Evolutionary conservation across 1,284 basidiomycete species (phyloP), one percentile per base, ranked within the genome.

Genomic region (Apiotrichum siamense): DNA sequence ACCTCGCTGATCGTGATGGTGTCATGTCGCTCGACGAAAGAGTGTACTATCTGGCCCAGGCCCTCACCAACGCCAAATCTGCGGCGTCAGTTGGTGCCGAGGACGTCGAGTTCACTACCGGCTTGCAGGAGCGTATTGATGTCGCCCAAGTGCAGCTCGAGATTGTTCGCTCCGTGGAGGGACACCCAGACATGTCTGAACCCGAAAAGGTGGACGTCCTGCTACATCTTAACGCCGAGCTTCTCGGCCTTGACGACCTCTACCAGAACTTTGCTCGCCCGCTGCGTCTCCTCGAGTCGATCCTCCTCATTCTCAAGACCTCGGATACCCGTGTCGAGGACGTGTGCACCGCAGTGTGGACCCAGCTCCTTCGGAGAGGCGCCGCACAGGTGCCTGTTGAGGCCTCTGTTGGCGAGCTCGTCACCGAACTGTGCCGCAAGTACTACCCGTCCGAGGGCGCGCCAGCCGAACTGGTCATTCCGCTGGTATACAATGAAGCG

Each of bases 71-170:
- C 64, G 94, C 92, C 42, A 97, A 97, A 76, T 92, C 91, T 17
- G 87, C 92, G 65, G 86, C 89, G 17, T 80, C 88, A 2, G 60
- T 72, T 7, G 78, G 80, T 18, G 80, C 80, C 25, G 85, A 86
- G 25, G 91, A 90, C 70, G 89, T 97, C 50, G 85, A 88, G 43
- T 96, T 97, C 77, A 80, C 94, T 24, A 88, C 86, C 0, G 87
- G 91, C 58, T 77, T 97, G 17, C 93, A 97, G 75, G 96, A 98
- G 74, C 91, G 92, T 69, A 80, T 98, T 10, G 96, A 98, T 51
- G 96, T 98, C 13, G 89, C 92, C 3, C 88, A 94, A 74, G 91
- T 98, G 10, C 96, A 99, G 67, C 78, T 94, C 35, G 92, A 97
- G 73, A 81, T 93, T 20, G 71, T 66, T 33, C 60, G 71, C 7